These are phyloP conservation scores for Coemansia sp. DNA, from an alignment of 192 early-diverging fungal genomes.

Conservation along the genomic window DNA sequence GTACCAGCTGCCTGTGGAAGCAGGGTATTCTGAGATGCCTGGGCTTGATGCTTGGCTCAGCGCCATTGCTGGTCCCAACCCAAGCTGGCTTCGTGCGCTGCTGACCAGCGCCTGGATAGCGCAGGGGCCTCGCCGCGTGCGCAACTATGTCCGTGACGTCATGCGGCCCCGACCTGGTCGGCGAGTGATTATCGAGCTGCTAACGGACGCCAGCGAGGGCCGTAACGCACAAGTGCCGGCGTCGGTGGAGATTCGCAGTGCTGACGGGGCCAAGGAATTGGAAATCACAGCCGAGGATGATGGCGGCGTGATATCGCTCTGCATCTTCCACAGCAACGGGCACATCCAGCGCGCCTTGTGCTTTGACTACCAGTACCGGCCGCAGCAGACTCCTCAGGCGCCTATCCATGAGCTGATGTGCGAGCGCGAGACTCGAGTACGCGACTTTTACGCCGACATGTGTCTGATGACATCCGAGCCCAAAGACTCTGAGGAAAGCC, in stretches of 20 bases:
- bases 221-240: not conserved
- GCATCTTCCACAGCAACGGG: slow-evolving; percentile 46
- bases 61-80: slow-evolving; percentile 61
- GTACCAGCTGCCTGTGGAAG: slow-evolving; percentile 7
- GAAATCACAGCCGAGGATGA: slow-evolving; percentile 2
- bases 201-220: not conserved
- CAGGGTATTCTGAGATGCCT: not conserved
- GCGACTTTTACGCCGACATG: slow-evolving; percentile 79
- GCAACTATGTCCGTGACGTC: slow-evolving; percentile 63
- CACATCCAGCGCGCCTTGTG: slow-evolving; percentile 63
- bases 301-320: slow-evolving; percentile 45
- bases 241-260: not conserved
- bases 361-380: slow-evolving; percentile 74
- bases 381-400: slow-evolving; percentile 65
- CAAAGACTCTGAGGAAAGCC: not conserved
- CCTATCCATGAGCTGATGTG: slow-evolving; percentile 70
- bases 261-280: slow-evolving; percentile 9
- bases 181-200: slow-evolving; percentile 30
- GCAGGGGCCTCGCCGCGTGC: slow-evolving; percentile 62
- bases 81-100: slow-evolving; percentile 83
- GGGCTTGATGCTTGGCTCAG: slow-evolving; percentile 58
- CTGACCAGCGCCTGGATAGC: slow-evolving; percentile 72
- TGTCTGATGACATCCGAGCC: slow-evolving; percentile 59
- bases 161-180: slow-evolving; percentile 62
- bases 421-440: slow-evolving; percentile 77